phyloP scores from a whole-genome alignment of 495 filamentous ascomycete species.

The Evernia prunastri region DNA sequence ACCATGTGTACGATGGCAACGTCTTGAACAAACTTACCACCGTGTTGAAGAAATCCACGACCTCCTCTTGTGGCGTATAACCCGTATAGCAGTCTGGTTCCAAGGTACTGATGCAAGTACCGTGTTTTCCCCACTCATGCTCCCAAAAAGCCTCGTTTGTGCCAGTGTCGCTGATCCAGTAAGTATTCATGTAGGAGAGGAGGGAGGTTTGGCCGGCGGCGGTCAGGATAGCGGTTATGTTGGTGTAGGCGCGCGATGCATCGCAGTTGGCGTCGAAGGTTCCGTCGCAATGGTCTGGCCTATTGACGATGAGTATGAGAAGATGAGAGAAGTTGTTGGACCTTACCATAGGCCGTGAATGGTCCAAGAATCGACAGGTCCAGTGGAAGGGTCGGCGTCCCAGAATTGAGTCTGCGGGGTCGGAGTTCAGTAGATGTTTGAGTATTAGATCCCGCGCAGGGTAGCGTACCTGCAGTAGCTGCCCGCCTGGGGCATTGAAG shows the following conservation, averaged over 20 bases:
- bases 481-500: conserved; percentile 74
- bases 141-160: conserved; percentile 67
- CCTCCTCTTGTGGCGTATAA: conserved; percentile 57
- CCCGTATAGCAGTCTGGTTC: conserved; percentile 64
- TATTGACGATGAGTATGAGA: conserved; percentile 22
- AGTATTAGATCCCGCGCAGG: background rate
- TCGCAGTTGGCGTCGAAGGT: conserved; percentile 71
- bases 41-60: conserved; percentile 54
- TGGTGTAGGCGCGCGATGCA: conserved; percentile 56
- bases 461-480: conserved; percentile 46
- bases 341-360: conserved; percentile 78
- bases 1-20: conserved; percentile 41
- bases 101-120: conserved; percentile 54
- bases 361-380: conserved; percentile 73
- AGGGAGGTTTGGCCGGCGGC: conserved; percentile 55
- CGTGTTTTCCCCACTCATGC: conserved; percentile 88
- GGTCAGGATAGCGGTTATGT: conserved; percentile 61
- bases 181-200: conserved; percentile 66
- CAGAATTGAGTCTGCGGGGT: conserved; percentile 71
- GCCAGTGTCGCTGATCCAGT: conserved; percentile 66
- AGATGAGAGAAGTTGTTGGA: background rate
- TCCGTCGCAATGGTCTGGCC: conserved; percentile 84
- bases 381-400: conserved; percentile 65
- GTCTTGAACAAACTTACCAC: conserved; percentile 47
- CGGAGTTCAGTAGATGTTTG: background rate